A percentile compares a stretch with the other conserved stretches of the same genome.
These are phyloP conservation scores for Lipomyces spencermartinsiae DNA, from an alignment of 805 yeast genomes.

Conservation along the genomic window DNA sequence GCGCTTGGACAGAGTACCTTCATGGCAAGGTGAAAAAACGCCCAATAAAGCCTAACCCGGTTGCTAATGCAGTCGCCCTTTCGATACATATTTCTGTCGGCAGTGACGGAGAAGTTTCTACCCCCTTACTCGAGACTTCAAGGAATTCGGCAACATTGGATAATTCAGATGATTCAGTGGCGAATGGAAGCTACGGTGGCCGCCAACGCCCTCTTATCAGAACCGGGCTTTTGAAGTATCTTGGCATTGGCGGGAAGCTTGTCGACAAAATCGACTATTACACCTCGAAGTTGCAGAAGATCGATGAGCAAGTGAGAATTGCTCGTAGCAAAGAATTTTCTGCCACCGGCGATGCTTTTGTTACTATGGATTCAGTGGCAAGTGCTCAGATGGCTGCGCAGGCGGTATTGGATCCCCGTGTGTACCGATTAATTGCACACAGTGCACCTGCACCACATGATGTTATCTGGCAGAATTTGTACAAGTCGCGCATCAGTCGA, in stretches of 20 bases:
- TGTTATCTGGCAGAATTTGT: constrained; percentile 89
- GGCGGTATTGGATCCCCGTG: constrained; percentile 88
- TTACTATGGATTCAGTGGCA: constrained; percentile 94
- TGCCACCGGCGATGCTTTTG: constrained; percentile 89
- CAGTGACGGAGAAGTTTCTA: constrained; percentile 20
- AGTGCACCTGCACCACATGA: constrained; percentile 97
- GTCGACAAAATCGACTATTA: constrained; percentile 85
- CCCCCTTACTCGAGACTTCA: constrained; percentile 22
- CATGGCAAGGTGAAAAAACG: constrained; percentile 46
- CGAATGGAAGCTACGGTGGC: constrained; percentile 17
- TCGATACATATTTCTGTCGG: constrained; percentile 32
- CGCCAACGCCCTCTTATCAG: constrained; percentile 64
- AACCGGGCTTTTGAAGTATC: constrained; percentile 64
- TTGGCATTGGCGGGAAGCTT: constrained; percentile 56
- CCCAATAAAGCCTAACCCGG: constrained; percentile 25
- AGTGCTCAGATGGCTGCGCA: constrained; percentile 97
- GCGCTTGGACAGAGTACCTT: constrained; percentile 72
- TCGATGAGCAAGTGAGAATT: constrained; percentile 71
- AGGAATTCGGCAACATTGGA: constrained; percentile 4
- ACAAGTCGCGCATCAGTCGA: constrained; percentile 77
- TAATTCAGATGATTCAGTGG: constrained; percentile 4
- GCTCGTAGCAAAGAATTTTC: constrained; percentile 74
- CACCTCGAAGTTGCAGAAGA: constrained; percentile 66
- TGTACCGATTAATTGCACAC: constrained; percentile 77
- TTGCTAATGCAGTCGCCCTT: constrained; percentile 28